A percentile compares a stretch with the other conserved stretches of the same genome.
Conservation (phyloP, 2,329 filamentous ascomycete genomes). For the Didymellaceae sp. region DNA sequence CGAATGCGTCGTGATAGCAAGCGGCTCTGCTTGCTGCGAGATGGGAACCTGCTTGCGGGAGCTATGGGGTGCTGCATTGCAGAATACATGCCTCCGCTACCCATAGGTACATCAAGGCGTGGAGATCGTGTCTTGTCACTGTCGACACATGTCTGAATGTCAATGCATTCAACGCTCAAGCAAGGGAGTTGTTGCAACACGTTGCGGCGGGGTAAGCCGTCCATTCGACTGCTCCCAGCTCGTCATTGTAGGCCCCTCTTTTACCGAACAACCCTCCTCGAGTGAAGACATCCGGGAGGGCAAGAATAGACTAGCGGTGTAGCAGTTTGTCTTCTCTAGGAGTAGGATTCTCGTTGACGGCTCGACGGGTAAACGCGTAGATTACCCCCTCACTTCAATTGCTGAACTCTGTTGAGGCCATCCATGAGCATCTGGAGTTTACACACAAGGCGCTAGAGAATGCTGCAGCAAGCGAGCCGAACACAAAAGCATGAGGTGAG, state of each 20-base stretch:
- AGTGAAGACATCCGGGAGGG: conserved; percentile 13
- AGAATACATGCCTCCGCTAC: conserved; percentile 10
- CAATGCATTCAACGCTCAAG: conserved; percentile 2
- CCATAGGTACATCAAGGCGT: conserved; percentile 10
- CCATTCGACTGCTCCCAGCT: conserved; percentile 30
- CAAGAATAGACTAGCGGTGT: conserved; percentile 48
- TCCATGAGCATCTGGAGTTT: conserved; percentile 36
- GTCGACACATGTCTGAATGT: conserved; percentile 14
- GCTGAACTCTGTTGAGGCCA: conserved; percentile 28
- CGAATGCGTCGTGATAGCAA: conserved; percentile 32
- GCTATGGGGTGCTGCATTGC: conserved; percentile 36
- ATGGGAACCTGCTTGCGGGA: conserved; percentile 31
- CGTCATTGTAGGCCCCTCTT: conserved; percentile 29
- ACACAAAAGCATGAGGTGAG: conserved; percentile 26
- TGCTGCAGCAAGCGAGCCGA: conserved; percentile 35
- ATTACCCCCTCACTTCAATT: conserved; percentile 31
- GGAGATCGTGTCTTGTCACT: conserved; percentile 8
- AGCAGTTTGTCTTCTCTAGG: conserved; percentile 10
- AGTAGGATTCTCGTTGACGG: conserved; percentile 30
- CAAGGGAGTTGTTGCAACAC: conserved; percentile 19
- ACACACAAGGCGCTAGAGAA: conserved; percentile 43
- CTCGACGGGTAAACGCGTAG: conserved; percentile 30
- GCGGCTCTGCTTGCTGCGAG: conserved; percentile 40
- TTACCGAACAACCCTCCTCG: conserved; percentile 30
- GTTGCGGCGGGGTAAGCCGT: conserved; percentile 35